phyloP scores from a whole-genome alignment of 768 basidiomycete species.

The Suillus bovinus region DNA sequence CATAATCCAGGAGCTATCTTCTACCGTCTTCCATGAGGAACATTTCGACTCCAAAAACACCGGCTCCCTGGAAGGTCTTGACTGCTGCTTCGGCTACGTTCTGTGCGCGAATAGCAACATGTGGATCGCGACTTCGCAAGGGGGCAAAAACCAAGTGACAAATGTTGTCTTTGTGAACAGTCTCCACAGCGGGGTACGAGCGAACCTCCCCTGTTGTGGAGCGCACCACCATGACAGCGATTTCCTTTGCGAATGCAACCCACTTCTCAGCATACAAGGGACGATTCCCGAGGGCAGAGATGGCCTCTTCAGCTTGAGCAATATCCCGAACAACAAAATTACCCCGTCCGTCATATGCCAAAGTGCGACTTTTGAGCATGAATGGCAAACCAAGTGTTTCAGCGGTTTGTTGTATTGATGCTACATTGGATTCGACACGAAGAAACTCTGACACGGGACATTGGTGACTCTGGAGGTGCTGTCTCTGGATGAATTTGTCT shows the following conservation, averaged over 20 bases:
- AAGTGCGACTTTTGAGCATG: constrained; percentile 94
- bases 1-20: constrained; percentile 18
- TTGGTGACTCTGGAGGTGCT: constrained; percentile 49
- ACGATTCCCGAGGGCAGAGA: constrained; percentile 56
- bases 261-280: constrained; percentile 94
- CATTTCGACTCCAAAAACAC: constrained; percentile 98
- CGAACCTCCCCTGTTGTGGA: constrained; percentile 67
- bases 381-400: constrained; percentile 75
- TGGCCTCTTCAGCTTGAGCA: constrained; percentile 51
- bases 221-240: constrained; percentile 97
- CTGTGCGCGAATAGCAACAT: constrained; percentile 60
- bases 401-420: constrained; percentile 54
- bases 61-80: constrained; percentile 78
- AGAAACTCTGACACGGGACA: constrained; percentile 62
- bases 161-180: constrained; percentile 90
- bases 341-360: constrained; percentile 95
- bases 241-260: constrained; percentile 86
- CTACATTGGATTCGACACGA: constrained; percentile 52
- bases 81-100: constrained; percentile 80
- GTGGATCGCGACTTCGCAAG: constrained; percentile 58
- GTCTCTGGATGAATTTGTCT: constrained; percentile 67
- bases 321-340: constrained; percentile 74
- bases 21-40: constrained; percentile 87
- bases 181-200: constrained; percentile 93
- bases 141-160: constrained; percentile 94